Percentiles rank a stretch among this genome's conserved stretches.
phyloP scores from a whole-genome alignment of 2,329 filamentous ascomycete genomes.

The Ophiocordyceps unilateralis region DNA sequence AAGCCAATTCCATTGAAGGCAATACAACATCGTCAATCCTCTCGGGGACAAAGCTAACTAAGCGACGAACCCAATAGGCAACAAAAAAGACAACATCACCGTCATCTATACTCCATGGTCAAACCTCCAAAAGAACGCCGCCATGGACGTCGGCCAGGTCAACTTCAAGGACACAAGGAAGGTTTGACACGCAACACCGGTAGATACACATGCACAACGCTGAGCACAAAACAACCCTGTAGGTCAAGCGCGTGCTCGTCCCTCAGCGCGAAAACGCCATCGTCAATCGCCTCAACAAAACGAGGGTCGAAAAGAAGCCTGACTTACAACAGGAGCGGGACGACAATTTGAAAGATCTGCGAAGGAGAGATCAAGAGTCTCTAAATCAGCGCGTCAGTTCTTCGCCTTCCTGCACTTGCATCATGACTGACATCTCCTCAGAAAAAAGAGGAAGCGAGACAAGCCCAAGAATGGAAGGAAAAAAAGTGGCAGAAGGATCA shows the following conservation, averaged over 20 bases:
- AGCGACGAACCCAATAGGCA: conserved; percentile 36
- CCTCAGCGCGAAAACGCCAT: conserved; percentile 70
- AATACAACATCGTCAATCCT: not conserved
- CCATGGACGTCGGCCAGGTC: conserved; percentile 90
- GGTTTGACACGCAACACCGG: conserved; percentile 13
- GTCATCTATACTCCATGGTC: conserved; percentile 97
- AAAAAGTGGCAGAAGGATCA: conserved; percentile 95
- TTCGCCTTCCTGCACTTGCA: not conserved
- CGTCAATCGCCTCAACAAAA: conserved; percentile 97
- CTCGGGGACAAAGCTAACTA: not conserved
- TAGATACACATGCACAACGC: not conserved
- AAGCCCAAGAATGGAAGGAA: conserved; percentile 68
- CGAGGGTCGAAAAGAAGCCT: conserved; percentile 72
- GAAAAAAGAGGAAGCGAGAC: conserved; percentile 59
- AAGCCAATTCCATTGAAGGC: conserved; percentile 98
- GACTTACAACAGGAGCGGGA: conserved; percentile 73
- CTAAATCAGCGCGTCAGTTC: conserved; percentile 40
- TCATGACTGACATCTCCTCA: conserved; percentile 12
- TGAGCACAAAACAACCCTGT: not conserved
- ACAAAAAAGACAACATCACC: conserved; percentile 97
- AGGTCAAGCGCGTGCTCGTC: conserved; percentile 72
- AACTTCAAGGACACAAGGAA: conserved; percentile 79
- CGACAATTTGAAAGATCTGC: conserved; percentile 51
- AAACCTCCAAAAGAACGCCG: conserved; percentile 87
- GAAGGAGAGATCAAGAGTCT: conserved; percentile 51